Evolutionary conservation across 2,329 filamentous ascomycete genomes (phyloP), one percentile per base, ranked within the genome.

Genomic region (Ceratocystis alfenasii): DNA sequence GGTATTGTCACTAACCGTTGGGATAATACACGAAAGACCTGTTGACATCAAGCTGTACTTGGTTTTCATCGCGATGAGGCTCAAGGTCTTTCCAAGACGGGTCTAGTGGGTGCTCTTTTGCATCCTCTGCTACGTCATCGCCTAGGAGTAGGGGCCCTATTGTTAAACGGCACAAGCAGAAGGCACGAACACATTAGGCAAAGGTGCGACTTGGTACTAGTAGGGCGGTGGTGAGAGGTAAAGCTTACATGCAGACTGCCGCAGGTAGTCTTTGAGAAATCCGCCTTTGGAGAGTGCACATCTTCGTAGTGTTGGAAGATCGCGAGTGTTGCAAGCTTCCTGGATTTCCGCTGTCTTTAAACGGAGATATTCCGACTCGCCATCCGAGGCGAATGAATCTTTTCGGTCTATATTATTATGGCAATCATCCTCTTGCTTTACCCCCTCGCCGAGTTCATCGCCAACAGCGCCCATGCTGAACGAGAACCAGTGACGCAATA

Each of bases 21-120:
- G 94, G 94, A 74, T 99, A 99, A 77, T 96, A 95, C 68, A 97
- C 88, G 76, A 99, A 99, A n/a, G 94, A 92, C 66, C 94, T 84
- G 75, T 96, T 85, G 66, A 99, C 94, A 74, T 99, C 94, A 61
- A 97, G 81, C 72, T 87, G 83, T 48, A 99, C 91, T 76, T 99
- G 94, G 62, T 88, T 86, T 75, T 99, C 94, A 72, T 99, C 94
- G 44, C 78, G 78, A 76, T 99, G 94, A n/a, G 76, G 80, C 36
- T 87, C 83, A 50, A 96, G 77, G n/a, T 79, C 72, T 69, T 78
- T 77, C 87, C 87, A 89, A 60, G 65, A 48, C 4, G 55, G 15
- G 25, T 66, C 59, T 48, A 46, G 15, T 44, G 25, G 41, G 5
- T 17, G 44, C 30, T 63, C 61, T 45, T 63, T 65, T 44, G 71